phyloP scores from a whole-genome alignment of 2,329 filamentous ascomycete species.

The Scortechinia acanthostroma region DNA sequence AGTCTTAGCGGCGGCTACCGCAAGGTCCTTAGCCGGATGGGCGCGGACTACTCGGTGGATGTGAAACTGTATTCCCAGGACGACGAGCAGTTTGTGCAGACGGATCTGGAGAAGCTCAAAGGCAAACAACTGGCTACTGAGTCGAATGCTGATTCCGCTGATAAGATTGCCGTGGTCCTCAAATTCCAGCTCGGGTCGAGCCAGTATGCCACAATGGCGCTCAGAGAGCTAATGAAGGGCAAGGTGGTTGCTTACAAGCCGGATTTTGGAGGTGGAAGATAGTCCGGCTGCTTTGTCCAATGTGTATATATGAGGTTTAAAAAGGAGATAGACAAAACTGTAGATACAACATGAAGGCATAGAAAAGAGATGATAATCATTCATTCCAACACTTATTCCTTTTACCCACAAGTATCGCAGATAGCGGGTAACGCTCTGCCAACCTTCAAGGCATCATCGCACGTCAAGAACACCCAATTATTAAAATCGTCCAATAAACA shows the following conservation, averaged over 20 bases:
- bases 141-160: constrained; percentile 12
- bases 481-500: too few species aligned
- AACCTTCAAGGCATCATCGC: too few species aligned
- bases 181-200: constrained; percentile 63
- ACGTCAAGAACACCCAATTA: too few species aligned
- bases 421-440: too few species aligned
- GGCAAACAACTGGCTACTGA: constrained; percentile 10
- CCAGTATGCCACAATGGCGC: constrained; percentile 21
- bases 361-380: too few species aligned
- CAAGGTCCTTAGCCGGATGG: constrained; percentile 70
- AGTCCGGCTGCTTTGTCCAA: too few species aligned
- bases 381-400: neutral
- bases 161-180: constrained; percentile 60
- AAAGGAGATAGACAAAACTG: neutral
- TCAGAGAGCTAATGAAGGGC: constrained; percentile 14
- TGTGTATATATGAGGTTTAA: neutral
- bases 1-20: constrained; percentile 84
- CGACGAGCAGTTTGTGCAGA: constrained; percentile 79
- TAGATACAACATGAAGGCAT: neutral
- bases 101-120: constrained; percentile 49
- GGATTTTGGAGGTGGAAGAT: neutral
- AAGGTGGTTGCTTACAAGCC: neutral
- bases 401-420: too few species aligned
- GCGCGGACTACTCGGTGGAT: constrained; percentile 56
- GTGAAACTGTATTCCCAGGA: constrained; percentile 65